phyloP scores from a whole-genome alignment of 305 asterid genomes.

The Rubia peregrina region DNA sequence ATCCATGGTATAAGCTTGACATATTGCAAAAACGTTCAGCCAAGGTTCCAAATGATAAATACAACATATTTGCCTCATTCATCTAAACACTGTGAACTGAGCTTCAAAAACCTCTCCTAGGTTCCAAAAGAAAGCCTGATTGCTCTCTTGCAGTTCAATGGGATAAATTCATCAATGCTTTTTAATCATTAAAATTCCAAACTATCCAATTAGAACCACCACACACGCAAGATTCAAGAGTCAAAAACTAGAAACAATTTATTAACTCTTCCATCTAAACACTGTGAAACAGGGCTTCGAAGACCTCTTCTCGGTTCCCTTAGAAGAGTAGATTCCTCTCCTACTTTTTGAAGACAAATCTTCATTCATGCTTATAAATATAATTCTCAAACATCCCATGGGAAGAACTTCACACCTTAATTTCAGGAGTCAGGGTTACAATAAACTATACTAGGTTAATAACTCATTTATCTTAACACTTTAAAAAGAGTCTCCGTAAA shows the following conservation, averaged over 20 bases:
- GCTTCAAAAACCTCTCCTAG: too few species aligned
- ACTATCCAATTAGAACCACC: too few species aligned
- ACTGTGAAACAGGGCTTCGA: background rate
- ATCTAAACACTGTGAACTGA: too few species aligned
- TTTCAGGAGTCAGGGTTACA: background rate
- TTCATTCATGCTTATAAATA: background rate
- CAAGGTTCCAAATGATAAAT: background rate
- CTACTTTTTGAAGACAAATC: background rate
- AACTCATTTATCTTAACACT: background rate
- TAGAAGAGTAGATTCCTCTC: background rate
- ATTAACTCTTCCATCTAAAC: background rate
- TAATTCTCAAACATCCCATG: background rate
- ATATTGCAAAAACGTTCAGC: background rate
- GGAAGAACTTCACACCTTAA: too few species aligned
- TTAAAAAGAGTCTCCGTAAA: background rate
- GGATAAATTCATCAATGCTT: background rate
- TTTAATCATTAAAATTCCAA: background rate
- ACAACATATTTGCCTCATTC: background rate
- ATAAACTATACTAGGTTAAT: background rate
- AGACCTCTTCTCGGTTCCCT: background rate
- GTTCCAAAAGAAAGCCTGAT: background rate
- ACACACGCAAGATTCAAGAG: background rate
- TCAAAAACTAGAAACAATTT: background rate
- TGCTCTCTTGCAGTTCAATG: background rate
- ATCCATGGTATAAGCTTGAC: background rate